Percentiles rank a stretch among this genome's conserved stretches.
Evolutionary conservation across 352 stramenopile genomes (phyloP).

Genomic region (Blastocystis sp.): DNA sequence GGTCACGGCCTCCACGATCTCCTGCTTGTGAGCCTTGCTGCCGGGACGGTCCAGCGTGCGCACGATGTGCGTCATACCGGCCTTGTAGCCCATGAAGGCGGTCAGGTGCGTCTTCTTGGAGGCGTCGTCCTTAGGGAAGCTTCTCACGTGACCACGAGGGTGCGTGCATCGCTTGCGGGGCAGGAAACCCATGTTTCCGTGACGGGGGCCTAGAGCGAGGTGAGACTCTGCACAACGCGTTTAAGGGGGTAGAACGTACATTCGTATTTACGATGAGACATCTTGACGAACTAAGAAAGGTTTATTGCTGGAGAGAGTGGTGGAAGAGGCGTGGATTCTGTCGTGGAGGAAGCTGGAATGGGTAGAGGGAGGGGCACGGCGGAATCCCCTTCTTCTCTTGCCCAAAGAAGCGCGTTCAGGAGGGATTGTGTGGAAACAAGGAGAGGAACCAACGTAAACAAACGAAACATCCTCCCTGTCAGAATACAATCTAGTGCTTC

Average conservation of each 20-base stretch:
- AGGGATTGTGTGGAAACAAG: not conserved
- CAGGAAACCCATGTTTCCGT: slow-evolving; percentile 96
- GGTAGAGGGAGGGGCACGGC: not conserved
- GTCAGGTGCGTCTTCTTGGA: slow-evolving; percentile 93
- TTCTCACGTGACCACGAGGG: slow-evolving; percentile 94
- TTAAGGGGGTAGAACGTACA: slow-evolving; percentile 17
- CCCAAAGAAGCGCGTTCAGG: not conserved
- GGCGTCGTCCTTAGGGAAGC: slow-evolving; percentile 96
- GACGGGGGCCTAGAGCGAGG: slow-evolving; percentile 78
- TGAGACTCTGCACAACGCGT: not conserved
- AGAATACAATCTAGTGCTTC: slow-evolving; percentile 33
- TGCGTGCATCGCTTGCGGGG: slow-evolving; percentile 99
- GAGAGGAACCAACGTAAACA: not conserved
- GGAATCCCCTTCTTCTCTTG: not conserved
- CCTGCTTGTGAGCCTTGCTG: slow-evolving; percentile 98
- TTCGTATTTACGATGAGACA: slow-evolving; percentile 98
- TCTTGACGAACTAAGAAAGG: slow-evolving; percentile 72
- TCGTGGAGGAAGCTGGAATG: not conserved
- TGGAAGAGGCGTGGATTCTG: not conserved
- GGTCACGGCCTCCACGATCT: slow-evolving; percentile 97
- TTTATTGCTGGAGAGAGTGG: slow-evolving; percentile 27
- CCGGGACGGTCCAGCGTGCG: slow-evolving; percentile 95
- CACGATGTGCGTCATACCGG: slow-evolving; percentile 99
- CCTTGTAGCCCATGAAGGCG: slow-evolving; percentile 99
- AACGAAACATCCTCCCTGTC: slow-evolving; percentile 24